phyloP scores from a whole-genome alignment of 23 red algal species.

The Pyropia haitanensis region DNA sequence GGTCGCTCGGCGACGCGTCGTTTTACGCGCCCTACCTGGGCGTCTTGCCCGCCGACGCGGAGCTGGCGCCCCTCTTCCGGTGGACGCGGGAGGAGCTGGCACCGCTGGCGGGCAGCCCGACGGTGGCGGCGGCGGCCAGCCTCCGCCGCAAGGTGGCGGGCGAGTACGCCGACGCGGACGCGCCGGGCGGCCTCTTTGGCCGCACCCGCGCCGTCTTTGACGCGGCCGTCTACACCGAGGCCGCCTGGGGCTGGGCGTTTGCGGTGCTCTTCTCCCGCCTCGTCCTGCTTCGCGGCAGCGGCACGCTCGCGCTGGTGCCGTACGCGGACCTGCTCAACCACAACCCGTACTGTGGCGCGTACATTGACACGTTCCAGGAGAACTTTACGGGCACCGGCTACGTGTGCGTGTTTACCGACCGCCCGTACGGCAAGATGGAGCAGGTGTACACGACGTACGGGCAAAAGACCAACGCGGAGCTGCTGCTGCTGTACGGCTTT shows the following conservation, averaged over 20 bases:
- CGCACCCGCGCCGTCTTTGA: conserved; percentile 16
- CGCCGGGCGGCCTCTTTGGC: conserved; percentile 10
- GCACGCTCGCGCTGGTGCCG: conserved; percentile 76
- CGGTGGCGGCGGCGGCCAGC: conserved; percentile 31
- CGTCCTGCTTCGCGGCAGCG: conserved; percentile 40
- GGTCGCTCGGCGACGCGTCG: conserved; percentile 38
- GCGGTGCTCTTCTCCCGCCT: conserved; percentile 85
- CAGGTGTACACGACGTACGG: conserved; percentile 96
- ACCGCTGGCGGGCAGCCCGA: conserved; percentile 60
- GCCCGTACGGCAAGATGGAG: conserved; percentile 70
- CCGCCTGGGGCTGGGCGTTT: conserved; percentile 89
- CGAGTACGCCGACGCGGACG: conserved; percentile 48
- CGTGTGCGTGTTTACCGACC: conserved; percentile 72
- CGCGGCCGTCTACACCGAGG: conserved; percentile 21
- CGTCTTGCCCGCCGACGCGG: conserved; percentile 54
- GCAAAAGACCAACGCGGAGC: conserved; percentile 79
- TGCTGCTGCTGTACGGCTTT: conserved; percentile 90
- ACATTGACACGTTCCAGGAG: conserved; percentile 57
- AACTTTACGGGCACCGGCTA: conserved; percentile 19
- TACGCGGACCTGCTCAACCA: conserved; percentile 98
- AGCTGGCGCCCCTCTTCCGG: conserved; percentile 66
- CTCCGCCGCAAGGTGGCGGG: conserved; percentile 45
- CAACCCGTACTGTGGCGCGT: conserved; percentile 71
- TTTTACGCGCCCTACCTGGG: conserved; percentile 93
- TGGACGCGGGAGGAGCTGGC: conserved; percentile 65